Base-by-base conservation (phyloP, 2,329 filamentous ascomycete species). In the Hypocreales sp. region DNA sequence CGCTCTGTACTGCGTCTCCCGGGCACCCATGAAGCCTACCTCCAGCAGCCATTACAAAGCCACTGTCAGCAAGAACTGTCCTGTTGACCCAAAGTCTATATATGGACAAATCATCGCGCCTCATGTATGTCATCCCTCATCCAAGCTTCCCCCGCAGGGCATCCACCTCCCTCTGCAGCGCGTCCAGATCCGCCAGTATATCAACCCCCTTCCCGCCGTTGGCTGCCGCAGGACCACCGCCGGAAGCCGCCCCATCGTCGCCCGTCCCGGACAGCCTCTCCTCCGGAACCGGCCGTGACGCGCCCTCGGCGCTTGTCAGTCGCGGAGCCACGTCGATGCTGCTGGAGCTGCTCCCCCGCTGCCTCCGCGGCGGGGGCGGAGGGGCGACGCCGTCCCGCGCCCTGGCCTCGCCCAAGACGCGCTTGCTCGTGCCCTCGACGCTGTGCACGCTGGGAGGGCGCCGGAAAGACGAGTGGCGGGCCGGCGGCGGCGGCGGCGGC, bases 121-220 rank as follows among this genome's bases (percentile, higher is more conserved):
- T n/a, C n/a, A n/a, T n/a, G n/a, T n/a, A 14, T 18, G 19, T 25
- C 15, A 24, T 14, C 13, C n/a, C 18, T 28, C 15, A 27, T 20
- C 16, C 33, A 24, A 49, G 20, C 37, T 50, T 45, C 13, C 50
- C 52, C 28, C 51, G 42, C 24, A 78, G 42, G 4, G 69, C 77
- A 50, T 87, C 79, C 21, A 87, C 79, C 43, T 87, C 80, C 43
- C 67, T 66, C 50, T 82, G 79, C 35, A 87, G 51, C 14, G 72
- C 72, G 25, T 70, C 67, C 30, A 87, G 51, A 45, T 86, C 78
- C 1, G 77, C 77, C 37, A 87, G 50, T 32, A 86, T 81, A 42
- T 79, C 68, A 22, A 55, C 37, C 31, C 57, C 45, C 43, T 58
- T 44, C 39, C 51, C 46, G 12, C n/a, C n/a, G n/a, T n/a, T n/a